Percentiles rank a stretch among this genome's conserved stretches.
These are phyloP conservation scores for Phytophthora europaea DNA, from an alignment of 352 stramenopile species.

Conservation along the genomic window DNA sequence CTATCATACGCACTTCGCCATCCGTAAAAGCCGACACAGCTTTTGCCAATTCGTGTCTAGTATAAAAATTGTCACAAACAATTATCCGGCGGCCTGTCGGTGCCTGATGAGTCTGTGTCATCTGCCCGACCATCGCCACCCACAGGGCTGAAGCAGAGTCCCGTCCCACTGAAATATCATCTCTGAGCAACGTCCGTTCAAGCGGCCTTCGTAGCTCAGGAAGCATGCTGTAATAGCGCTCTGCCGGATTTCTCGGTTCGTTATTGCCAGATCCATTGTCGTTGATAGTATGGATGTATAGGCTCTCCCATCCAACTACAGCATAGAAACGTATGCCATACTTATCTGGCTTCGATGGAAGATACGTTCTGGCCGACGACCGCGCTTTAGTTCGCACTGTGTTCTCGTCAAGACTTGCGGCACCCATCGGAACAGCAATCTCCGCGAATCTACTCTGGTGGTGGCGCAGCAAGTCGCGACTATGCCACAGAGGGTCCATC, in stretches of 20 bases:
- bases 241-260: neutral
- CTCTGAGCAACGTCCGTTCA: neutral
- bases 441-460: slow-evolving; percentile 5
- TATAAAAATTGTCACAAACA: slow-evolving; percentile 6
- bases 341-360: slow-evolving; percentile 10
- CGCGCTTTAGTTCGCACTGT: slow-evolving; percentile 8
- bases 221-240: slow-evolving; percentile 3
- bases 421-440: slow-evolving; percentile 7
- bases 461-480: neutral
- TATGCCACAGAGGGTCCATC: slow-evolving; percentile 14
- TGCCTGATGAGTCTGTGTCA: neutral
- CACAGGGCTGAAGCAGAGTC: neutral
- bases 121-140: slow-evolving; percentile 14
- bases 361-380: neutral
- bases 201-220: neutral
- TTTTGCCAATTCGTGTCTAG: neutral
- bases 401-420: slow-evolving; percentile 7
- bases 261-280: slow-evolving; percentile 14
- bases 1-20: neutral
- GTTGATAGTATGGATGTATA: slow-evolving; percentile 1
- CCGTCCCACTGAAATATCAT: neutral
- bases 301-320: slow-evolving; percentile 5
- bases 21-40: neutral
- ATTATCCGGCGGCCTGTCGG: neutral
- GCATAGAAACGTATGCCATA: slow-evolving; percentile 14